Conservation (phyloP, 148 eudicot species). For the Persicaria maculosa region DNA sequence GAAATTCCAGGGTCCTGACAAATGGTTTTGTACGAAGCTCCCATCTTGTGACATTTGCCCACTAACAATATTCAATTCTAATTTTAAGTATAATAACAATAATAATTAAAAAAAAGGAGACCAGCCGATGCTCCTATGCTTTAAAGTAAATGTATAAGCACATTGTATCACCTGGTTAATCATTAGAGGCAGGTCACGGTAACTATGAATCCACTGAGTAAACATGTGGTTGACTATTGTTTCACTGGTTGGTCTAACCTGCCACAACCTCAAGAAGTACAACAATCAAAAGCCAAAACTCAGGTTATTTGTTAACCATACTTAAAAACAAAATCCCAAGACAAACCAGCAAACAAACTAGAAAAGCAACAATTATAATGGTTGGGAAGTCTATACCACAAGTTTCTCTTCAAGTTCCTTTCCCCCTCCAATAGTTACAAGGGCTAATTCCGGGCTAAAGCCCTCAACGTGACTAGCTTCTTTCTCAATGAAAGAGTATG, state of each 20-base stretch:
- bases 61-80: constrained; percentile 34
- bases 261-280: constrained; percentile 96
- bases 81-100: neutral
- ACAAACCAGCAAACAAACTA: neutral
- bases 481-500: constrained; percentile 96
- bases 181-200: constrained; percentile 98
- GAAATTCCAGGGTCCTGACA: constrained; percentile 94
- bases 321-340: neutral
- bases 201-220: constrained; percentile 98
- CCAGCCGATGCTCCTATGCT: neutral
- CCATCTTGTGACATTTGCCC: constrained; percentile 99
- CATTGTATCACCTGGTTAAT: constrained; percentile 66
- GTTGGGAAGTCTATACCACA: constrained; percentile 54
- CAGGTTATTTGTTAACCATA: constrained; percentile 27
- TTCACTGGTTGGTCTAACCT: constrained; percentile 99
- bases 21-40: constrained; percentile 99
- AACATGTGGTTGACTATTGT: constrained; percentile 99
- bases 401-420: constrained; percentile 99
- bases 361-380: constrained; percentile 7
- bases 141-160: neutral
- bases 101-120: neutral
- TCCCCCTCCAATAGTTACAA: constrained; percentile 98
- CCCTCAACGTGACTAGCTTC: constrained; percentile 99
- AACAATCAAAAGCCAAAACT: constrained; percentile 73
- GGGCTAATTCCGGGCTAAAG: constrained; percentile 96